phyloP scores from a whole-genome alignment of 2,329 filamentous ascomycete genomes.

The Onygenales sp. region DNA sequence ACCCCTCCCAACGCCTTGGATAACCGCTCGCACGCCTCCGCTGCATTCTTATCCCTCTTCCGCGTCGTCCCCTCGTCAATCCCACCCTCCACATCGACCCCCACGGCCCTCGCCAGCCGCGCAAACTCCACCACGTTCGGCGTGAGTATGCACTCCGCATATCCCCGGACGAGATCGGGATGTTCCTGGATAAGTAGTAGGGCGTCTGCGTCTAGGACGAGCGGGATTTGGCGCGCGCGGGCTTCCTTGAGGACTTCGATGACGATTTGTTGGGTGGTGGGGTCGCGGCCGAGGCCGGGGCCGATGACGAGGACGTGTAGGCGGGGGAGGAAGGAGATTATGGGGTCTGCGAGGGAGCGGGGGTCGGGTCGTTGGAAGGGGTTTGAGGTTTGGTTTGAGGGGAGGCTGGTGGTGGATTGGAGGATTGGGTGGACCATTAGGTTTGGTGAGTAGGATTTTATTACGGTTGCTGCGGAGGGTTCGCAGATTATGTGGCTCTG shows the following conservation, averaged over 20 bases:
- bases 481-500: constrained; percentile 87
- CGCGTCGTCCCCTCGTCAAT: not conserved
- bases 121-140: constrained; percentile 93
- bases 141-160: constrained; percentile 75
- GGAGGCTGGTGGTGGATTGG: constrained; percentile 54
- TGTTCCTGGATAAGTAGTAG: constrained; percentile 66
- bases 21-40: constrained; percentile 56
- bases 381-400: constrained; percentile 37
- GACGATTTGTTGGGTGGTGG: constrained; percentile 80
- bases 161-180: constrained; percentile 70
- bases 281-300: constrained; percentile 81
- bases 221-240: constrained; percentile 57
- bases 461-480: constrained; percentile 68
- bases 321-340: constrained; percentile 72
- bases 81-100: constrained; percentile 47
- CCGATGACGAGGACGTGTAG: constrained; percentile 90
- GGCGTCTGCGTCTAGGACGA: constrained; percentile 89
- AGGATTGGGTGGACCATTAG: constrained; percentile 97
- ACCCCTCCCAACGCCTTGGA: constrained; percentile 74
- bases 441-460: constrained; percentile 97
- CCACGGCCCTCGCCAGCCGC: constrained; percentile 65
- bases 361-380: constrained; percentile 31
- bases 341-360: constrained; percentile 55
- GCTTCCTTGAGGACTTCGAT: constrained; percentile 71
- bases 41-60: not conserved